A percentile compares a stretch with the other conserved stretches of the same genome.
phyloP scores from a whole-genome alignment of 371 early-diverging fungal species.

The Cokeromyces recurvatus region DNA sequence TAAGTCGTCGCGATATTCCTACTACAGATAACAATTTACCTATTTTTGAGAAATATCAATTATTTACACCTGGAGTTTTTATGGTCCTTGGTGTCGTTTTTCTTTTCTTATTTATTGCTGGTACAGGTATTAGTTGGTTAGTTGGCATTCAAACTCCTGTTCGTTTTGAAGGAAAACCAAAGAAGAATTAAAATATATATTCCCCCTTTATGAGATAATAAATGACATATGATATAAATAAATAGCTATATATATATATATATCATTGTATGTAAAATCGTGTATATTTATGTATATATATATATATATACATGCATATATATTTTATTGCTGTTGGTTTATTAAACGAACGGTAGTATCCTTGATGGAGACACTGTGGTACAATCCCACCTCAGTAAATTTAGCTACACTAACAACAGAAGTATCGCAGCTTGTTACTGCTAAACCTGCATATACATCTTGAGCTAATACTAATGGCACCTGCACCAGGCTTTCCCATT shows the following conservation, averaged over 20 bases:
- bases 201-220: conserved; percentile 2
- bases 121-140: conserved; percentile 42
- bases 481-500: conserved; percentile 29
- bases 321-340: conserved; percentile 9
- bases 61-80: conserved; percentile 45
- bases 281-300: not conserved
- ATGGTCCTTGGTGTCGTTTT: conserved; percentile 39
- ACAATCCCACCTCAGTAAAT: conserved; percentile 33
- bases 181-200: conserved; percentile 27
- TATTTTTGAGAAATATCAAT: conserved; percentile 47
- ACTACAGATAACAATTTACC: conserved; percentile 14
- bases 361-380: conserved; percentile 9
- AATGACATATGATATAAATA: not conserved
- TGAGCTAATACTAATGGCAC: conserved; percentile 21
- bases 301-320: not conserved
- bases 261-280: too few relatives aligned
- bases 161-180: conserved; percentile 42
- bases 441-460: conserved; percentile 38
- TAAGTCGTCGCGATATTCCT: conserved; percentile 27
- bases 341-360: conserved; percentile 8
- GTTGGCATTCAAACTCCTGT: conserved; percentile 42
- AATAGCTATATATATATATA: too few relatives aligned
- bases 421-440: conserved; percentile 43
- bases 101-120: conserved; percentile 35
- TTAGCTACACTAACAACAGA: conserved; percentile 43